Evolutionary conservation across 352 stramenopile species (phyloP).

Genomic region (Globisporangium paroecandrum): DNA sequence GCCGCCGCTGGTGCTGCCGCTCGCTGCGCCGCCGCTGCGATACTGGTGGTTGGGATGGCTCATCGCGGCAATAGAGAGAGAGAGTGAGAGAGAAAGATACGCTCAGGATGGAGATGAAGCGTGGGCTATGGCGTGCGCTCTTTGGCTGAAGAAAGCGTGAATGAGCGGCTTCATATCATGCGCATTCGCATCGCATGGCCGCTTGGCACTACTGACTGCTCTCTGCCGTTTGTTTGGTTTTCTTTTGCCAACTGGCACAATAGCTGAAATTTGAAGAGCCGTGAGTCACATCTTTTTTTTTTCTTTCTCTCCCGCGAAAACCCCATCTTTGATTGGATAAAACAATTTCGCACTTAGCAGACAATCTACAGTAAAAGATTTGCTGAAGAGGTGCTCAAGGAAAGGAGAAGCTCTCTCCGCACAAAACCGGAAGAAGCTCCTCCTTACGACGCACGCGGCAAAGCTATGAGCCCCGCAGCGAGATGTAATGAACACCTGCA

Average conservation of each 20-base stretch:
- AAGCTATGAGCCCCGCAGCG: too few species aligned
- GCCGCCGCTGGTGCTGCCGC: slow-evolving; percentile 6
- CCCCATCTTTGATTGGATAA: too few species aligned
- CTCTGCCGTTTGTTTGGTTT: background rate
- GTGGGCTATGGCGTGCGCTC: background rate
- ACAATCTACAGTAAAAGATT: too few species aligned
- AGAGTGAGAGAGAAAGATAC: background rate
- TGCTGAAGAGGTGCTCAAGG: too few species aligned
- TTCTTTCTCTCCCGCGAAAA: background rate
- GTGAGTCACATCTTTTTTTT: background rate
- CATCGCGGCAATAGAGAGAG: background rate
- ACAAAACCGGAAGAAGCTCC: too few species aligned
- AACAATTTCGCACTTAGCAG: too few species aligned
- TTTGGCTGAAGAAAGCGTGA: slow-evolving; percentile 1
- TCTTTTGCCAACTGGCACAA: background rate
- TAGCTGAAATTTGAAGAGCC: background rate
- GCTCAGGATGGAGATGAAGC: background rate
- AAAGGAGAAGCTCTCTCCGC: too few species aligned
- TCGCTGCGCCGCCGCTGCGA: background rate
- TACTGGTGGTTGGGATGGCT: slow-evolving; percentile 1
- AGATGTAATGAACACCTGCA: too few species aligned
- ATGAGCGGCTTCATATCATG: background rate
- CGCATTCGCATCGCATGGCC: background rate
- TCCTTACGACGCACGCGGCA: too few species aligned
- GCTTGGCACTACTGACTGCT: background rate